Evolutionary conservation across 345 rosid species (phyloP).

Genomic region (Raphanus sativus): DNA sequence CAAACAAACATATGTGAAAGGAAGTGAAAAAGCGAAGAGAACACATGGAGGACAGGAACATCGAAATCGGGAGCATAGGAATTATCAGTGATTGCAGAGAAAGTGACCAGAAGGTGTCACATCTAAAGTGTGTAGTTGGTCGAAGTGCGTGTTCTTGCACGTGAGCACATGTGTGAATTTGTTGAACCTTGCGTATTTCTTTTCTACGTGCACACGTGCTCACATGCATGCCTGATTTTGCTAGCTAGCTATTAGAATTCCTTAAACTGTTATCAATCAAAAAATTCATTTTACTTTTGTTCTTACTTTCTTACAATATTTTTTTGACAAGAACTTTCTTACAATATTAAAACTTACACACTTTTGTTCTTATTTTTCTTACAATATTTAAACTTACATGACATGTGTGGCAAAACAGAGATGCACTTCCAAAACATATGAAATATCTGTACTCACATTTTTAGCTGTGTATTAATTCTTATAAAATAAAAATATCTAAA

Average conservation of each 20-base stretch:
- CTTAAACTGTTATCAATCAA: background rate
- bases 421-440: background rate
- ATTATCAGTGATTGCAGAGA: slow-evolving; percentile 23
- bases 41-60: slow-evolving; percentile 39
- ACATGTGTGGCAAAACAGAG: slow-evolving; percentile 22
- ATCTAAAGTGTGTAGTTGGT: slow-evolving; percentile 42
- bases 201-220: slow-evolving; percentile 64
- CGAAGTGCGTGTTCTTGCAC: slow-evolving; percentile 70
- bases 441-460: background rate
- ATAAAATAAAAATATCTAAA: background rate
- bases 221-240: slow-evolving; percentile 61
- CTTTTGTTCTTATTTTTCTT: background rate
- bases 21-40: slow-evolving; percentile 26
- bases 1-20: slow-evolving; percentile 19
- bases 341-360: background rate
- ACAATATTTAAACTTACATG: slow-evolving; percentile 9
- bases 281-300: background rate
- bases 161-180: slow-evolving; percentile 84
- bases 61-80: slow-evolving; percentile 34
- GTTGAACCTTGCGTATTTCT: slow-evolving; percentile 52
- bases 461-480: background rate
- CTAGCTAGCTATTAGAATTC: background rate
- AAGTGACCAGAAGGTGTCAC: slow-evolving; percentile 15
- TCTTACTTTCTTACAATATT: background rate
- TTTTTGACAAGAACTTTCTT: too few relatives aligned